Evolutionary conservation across 257 asterid genomes (phyloP).

Genomic region (Pogostemon cablin): DNA sequence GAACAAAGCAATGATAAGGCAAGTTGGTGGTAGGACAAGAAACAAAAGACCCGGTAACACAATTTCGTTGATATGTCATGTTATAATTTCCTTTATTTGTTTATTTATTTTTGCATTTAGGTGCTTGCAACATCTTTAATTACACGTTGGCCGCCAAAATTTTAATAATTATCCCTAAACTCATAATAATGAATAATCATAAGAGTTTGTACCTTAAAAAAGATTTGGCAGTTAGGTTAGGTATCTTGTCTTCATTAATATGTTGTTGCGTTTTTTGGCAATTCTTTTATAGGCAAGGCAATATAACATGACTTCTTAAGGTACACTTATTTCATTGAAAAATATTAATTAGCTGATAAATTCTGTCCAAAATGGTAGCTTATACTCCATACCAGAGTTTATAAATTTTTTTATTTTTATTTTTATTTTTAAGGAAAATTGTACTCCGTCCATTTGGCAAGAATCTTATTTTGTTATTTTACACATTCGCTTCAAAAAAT

Average conservation of each 20-base stretch:
- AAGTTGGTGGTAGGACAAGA: slow-evolving; percentile 41
- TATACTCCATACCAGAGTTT: too few species aligned
- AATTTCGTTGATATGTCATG: background rate
- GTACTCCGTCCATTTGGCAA: too few species aligned
- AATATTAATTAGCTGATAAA: background rate
- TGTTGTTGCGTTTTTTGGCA: background rate
- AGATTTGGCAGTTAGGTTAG: background rate
- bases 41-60: slow-evolving; percentile 34
- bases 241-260: too few species aligned
- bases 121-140: background rate
- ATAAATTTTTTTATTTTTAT: too few species aligned
- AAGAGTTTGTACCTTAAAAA: background rate
- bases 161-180: background rate
- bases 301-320: background rate
- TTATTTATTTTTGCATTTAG: background rate
- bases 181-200: background rate
- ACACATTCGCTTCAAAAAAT: too few species aligned
- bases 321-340: background rate
- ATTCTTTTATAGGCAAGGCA: background rate
- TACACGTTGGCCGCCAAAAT: background rate
- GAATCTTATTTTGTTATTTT: too few species aligned
- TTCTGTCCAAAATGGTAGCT: background rate
- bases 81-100: background rate
- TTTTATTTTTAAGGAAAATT: too few species aligned
- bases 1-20: slow-evolving; percentile 33